Evolutionary conservation across 1,284 basidiomycete species (phyloP).

Genomic region (Heliocybe sulcata): DNA sequence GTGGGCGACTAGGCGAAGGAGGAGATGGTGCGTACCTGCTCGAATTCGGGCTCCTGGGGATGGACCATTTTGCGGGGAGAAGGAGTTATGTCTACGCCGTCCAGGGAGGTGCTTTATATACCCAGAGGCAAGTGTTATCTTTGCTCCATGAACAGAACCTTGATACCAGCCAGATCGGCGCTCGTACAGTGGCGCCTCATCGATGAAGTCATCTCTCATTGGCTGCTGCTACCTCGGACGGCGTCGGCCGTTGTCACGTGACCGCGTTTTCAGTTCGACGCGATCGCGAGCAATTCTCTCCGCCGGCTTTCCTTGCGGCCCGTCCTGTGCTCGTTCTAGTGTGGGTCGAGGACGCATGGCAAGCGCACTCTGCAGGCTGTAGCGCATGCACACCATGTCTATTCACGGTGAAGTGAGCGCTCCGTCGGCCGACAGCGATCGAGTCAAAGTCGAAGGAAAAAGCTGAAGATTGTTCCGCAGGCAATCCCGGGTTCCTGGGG

Average conservation of each 20-base stretch:
- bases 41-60: slow-evolving; percentile 26
- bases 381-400: no score
- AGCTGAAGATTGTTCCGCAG: no score
- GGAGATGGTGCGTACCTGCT: slow-evolving; percentile 14
- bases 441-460: no score
- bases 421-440: no score
- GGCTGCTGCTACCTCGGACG: not conserved
- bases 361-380: not conserved
- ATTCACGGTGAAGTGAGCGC: no score
- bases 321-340: not conserved
- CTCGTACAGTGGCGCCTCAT: not conserved
- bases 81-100: not conserved
- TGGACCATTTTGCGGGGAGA: slow-evolving; percentile 13
- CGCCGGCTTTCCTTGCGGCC: not conserved
- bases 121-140: not conserved
- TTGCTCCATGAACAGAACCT: not conserved
- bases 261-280: not conserved
- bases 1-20: not conserved
- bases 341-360: not conserved
- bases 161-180: not conserved
- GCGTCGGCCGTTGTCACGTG: not conserved
- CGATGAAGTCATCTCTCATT: not conserved
- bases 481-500: not conserved
- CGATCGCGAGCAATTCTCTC: not conserved
- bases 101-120: not conserved